Evolutionary conservation across 108 stramenopile species (phyloP).

Genomic region (Nitzschia sp.): DNA sequence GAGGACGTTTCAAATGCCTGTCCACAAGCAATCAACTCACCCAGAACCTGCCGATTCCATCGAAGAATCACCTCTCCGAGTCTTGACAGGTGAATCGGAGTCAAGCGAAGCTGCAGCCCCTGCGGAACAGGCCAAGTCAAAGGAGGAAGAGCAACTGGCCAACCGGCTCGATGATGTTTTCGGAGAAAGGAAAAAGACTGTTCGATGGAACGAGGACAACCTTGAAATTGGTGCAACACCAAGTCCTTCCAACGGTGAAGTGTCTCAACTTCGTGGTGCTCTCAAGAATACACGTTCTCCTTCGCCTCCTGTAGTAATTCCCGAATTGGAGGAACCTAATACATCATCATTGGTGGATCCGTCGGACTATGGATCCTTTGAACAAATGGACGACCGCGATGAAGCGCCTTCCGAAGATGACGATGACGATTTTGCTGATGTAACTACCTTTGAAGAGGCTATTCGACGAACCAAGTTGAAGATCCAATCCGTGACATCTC

Average conservation of each 20-base stretch:
- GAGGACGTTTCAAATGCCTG: background rate
- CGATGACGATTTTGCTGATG: conserved; percentile 1
- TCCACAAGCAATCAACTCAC: background rate
- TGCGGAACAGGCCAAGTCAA: background rate
- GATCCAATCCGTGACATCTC: background rate
- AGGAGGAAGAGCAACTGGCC: background rate
- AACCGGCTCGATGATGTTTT: conserved; percentile 1
- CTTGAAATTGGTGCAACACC: conserved; percentile 8
- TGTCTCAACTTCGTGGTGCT: background rate
- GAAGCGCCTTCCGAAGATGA: background rate
- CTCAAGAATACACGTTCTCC: background rate
- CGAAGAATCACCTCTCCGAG: background rate
- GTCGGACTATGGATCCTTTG: background rate
- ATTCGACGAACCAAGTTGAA: background rate
- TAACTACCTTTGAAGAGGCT: conserved; percentile 7
- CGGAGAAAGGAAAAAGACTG: conserved; percentile 6
- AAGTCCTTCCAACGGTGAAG: background rate
- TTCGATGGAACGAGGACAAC: conserved; percentile 11
- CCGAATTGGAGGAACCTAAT: background rate
- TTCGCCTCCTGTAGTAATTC: background rate
- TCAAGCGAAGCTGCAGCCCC: background rate
- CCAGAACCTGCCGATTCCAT: background rate
- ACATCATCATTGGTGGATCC: background rate
- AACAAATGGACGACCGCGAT: background rate
- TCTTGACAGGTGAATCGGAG: background rate